Conservation (phyloP, 345 rosid species). For the Citrus maxima region DNA sequence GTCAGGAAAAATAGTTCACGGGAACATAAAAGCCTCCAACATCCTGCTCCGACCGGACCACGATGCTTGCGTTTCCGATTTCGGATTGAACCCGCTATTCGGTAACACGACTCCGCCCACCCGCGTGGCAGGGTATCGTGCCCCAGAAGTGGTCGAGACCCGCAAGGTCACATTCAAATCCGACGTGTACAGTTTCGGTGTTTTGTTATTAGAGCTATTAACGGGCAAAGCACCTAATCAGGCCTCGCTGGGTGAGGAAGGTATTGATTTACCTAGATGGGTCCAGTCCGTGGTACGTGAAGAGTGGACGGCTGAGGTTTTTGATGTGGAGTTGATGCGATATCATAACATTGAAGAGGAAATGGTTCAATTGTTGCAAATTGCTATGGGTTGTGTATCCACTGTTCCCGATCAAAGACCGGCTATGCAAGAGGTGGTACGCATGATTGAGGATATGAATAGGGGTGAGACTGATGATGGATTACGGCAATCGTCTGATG, state of each 20-base stretch:
- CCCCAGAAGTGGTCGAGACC: constrained; percentile 85
- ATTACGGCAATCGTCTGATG: constrained; percentile 86
- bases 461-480: constrained; percentile 78
- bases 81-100: constrained; percentile 78
- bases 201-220: constrained; percentile 70
- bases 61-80: constrained; percentile 64
- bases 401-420: constrained; percentile 92
- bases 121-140: constrained; percentile 87
- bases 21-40: constrained; percentile 92
- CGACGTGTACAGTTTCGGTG: constrained; percentile 95
- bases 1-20: constrained; percentile 67
- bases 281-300: constrained; percentile 95
- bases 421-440: constrained; percentile 69
- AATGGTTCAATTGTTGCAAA: constrained; percentile 95
- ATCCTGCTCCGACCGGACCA: constrained; percentile 72
- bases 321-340: constrained; percentile 89
- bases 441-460: constrained; percentile 91
- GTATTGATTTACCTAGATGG: constrained; percentile 95
- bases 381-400: constrained; percentile 90
- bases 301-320: constrained; percentile 99
- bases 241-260: constrained; percentile 93
- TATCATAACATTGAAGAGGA: constrained; percentile 93
- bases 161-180: constrained; percentile 77
- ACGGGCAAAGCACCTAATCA: constrained; percentile 97
- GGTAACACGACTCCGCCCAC: constrained; percentile 56